Evolutionary conservation across 768 basidiomycete species (phyloP).

Genomic region (Cystofilobasidium macerans): DNA sequence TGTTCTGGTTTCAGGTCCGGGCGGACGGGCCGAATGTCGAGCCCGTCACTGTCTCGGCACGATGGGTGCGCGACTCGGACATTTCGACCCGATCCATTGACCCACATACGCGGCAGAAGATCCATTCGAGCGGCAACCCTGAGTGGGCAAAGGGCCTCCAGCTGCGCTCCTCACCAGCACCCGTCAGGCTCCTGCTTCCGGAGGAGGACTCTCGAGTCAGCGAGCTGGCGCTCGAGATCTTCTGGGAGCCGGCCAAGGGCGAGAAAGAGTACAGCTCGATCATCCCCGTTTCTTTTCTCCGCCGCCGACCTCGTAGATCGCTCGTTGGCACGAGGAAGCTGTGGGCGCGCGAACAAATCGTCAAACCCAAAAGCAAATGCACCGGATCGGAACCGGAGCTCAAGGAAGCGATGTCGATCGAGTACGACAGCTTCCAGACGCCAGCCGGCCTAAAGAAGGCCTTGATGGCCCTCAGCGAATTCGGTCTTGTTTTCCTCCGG

Average conservation of each 20-base stretch:
- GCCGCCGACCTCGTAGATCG: no score
- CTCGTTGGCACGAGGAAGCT: no score
- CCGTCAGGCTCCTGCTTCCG: neutral
- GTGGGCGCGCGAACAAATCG: no score
- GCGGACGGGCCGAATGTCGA: no score
- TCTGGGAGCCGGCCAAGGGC: neutral
- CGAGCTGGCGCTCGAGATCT: neutral
- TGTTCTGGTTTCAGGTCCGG: no score
- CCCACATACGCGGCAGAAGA: slow-evolving; percentile 11
- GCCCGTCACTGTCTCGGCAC: no score
- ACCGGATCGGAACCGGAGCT: no score
- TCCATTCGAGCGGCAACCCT: slow-evolving; percentile 8
- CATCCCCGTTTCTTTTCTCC: neutral
- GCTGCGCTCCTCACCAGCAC: neutral
- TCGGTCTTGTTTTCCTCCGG: slow-evolving; percentile 62
- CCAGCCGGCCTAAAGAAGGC: slow-evolving; percentile 47
- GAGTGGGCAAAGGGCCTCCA: neutral
- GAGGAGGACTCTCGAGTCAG: neutral
- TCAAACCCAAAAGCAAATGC: no score
- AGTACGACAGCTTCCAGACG: slow-evolving; percentile 46
- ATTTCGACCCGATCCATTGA: slow-evolving; percentile 6
- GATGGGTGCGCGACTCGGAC: slow-evolving; percentile 23
- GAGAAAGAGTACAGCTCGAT: neutral
- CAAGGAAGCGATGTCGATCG: no score
- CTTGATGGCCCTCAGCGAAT: slow-evolving; percentile 57